Evolutionary conservation across 345 rosid genomes (phyloP), one percentile per base, ranked within the genome.

Genomic region (Kernera saxatilis): DNA sequence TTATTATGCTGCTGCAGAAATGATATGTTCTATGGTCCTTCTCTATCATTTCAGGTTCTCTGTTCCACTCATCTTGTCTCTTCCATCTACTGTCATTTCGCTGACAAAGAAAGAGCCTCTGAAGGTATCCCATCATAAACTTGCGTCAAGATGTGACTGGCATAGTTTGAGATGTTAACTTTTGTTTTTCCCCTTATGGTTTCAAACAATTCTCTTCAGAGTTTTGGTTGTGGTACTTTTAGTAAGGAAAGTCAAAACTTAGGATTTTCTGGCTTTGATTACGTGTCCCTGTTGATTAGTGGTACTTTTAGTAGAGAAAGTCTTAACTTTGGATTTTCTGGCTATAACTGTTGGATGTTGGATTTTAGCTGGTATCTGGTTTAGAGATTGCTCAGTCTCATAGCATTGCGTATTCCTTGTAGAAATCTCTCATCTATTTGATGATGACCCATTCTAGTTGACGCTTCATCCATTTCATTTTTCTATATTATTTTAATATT

Each of bases 71-170:
- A 89, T 94, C 72, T 57, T 94, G 58, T 84, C 98, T 49, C 86
- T 88, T 76, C 93, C 99, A 68, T 85, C 87, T 25, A 82, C 95
- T 2, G 92, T 89, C 64, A 78, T 91, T 80, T 94, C 99, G 9
- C 70, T 94, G 86, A 77, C 92, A 11, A 89, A 86, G 76, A 82
- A 87, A 66, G 93, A 89, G 48, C 72, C 61, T 4, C 79, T 94
- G 59, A 84, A 88, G 95, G 99, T 94, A 77, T 6, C 66, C 36
- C 29, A 68, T 50, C 41, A 60, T 60, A 32, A 59, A 23, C 46
- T 60, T 32, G 25, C 26, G 27, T 54, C 64, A 53, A 35, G 44
- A 52, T 62, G 50, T 62, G 52, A 60, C 66, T 53, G 58, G n/a
- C 43, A 62, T 54, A 26, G 37, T 33, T 68, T 62, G 8, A 59